Base-by-base conservation (phyloP, 1,284 basidiomycete genomes). In the Coniferiporia sulphurascens region DNA sequence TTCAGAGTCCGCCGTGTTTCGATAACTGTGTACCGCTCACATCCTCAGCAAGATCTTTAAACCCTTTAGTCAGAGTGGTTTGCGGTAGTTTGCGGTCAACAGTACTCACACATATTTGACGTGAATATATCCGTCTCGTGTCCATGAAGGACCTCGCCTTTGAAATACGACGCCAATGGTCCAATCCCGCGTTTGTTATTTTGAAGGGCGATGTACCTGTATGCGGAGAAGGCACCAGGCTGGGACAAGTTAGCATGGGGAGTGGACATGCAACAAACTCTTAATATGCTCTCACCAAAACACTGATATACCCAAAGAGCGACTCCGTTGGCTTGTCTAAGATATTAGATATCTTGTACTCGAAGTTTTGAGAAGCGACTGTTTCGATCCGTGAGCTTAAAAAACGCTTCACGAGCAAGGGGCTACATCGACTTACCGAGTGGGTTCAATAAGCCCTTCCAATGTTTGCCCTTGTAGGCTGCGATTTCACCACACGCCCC, bases 401-500 rank as follows among this genome's bases (percentile, higher is more conserved):
- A n/a, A 50, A 62, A 43, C 38, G 2, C 36, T 9, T 27, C n/a
- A 17, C 41, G 19, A 21, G 38, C 45, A 52, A 52, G 8, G 32
- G 13, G 52, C 15, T 13, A 35, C 5, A 65, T 56, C 3, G 9
- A 65, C 79, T 51, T 70, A 90, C 92, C 91, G 7, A 95, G 77
- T 0, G 93, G 93, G 69, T 95, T 97, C 58, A 93, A 68, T 55
- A 97, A 77, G 22, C 82, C 78, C 27, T 78, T 79, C 91, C 93
- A 95, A 49, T 84, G 84, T 72, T 87, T 91, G 63, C 95, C 95
- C 71, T 97, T 98, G 75, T 94, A 94, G 0, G 83, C 87, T 0
- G 93, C 88, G 66, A 98, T 97, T 72, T 98, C 95, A 41, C 95
- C 95, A 72, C 95, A 98, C 2, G 95, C 94, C 7, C 95, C 95